Percentiles rank a stretch among this genome's conserved stretches.
Evolutionary conservation across 2,329 filamentous ascomycete species (phyloP).

Genomic region (Venturiaceae sp.): DNA sequence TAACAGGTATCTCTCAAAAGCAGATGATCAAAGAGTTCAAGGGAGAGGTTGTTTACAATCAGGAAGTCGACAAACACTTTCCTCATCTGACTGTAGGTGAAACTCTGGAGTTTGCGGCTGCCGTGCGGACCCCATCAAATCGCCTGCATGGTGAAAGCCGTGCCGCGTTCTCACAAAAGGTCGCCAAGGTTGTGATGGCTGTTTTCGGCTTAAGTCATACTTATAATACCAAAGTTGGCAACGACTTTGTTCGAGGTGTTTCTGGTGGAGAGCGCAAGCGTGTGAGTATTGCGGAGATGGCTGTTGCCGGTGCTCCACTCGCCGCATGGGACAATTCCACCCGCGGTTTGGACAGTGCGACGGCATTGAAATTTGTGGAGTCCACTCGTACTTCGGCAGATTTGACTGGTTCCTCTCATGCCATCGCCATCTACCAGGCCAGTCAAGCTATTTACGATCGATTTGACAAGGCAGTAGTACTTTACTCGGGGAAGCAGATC

Average conservation of each 20-base stretch:
- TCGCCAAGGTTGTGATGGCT: slow-evolving; percentile 55
- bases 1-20: slow-evolving; percentile 9
- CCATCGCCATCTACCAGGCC: slow-evolving; percentile 50
- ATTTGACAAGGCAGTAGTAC: slow-evolving; percentile 65
- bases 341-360: slow-evolving; percentile 45
- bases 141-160: slow-evolving; percentile 49
- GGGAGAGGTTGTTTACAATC: slow-evolving; percentile 35
- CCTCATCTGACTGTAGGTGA: slow-evolving; percentile 47
- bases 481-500: slow-evolving; percentile 66
- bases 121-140: slow-evolving; percentile 38
- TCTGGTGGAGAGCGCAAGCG: slow-evolving; percentile 51
- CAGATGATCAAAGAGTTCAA: slow-evolving; percentile 36
- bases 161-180: slow-evolving; percentile 47
- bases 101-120: slow-evolving; percentile 53
- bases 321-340: slow-evolving; percentile 37
- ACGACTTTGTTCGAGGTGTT: slow-evolving; percentile 52
- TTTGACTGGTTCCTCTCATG: slow-evolving; percentile 37
- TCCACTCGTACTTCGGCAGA: slow-evolving; percentile 41
- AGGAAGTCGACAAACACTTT: slow-evolving; percentile 43
- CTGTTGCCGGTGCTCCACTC: slow-evolving; percentile 28
- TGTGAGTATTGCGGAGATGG: slow-evolving; percentile 44
- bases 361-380: slow-evolving; percentile 48
- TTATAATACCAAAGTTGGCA: slow-evolving; percentile 43
- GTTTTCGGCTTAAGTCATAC: slow-evolving; percentile 52
- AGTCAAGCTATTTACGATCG: slow-evolving; percentile 46